Conservation (phyloP, 352 stramenopile genomes). For the Phytophthora sansomeana region DNA sequence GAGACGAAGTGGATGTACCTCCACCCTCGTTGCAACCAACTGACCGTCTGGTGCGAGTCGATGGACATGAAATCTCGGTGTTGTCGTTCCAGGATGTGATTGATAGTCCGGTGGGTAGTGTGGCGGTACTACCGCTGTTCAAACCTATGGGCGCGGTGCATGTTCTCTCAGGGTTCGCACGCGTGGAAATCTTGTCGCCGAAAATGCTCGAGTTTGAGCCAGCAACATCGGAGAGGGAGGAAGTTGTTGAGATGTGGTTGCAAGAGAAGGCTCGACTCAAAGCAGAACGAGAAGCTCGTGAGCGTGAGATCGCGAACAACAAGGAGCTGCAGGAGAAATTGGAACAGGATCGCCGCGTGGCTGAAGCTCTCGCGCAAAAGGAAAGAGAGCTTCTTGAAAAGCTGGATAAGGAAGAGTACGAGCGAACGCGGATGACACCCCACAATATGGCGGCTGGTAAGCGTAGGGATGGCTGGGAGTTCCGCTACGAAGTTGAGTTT, state of each 20-base stretch:
- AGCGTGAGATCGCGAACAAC: constrained; percentile 45
- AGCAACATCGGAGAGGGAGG: constrained; percentile 37
- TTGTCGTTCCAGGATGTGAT: constrained; percentile 58
- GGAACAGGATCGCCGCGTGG: constrained; percentile 42
- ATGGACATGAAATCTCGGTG: constrained; percentile 53
- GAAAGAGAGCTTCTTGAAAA: constrained; percentile 42
- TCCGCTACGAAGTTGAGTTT: constrained; percentile 76
- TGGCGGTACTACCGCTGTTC: constrained; percentile 62
- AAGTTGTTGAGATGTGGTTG: constrained; percentile 47
- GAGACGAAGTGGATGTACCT: constrained; percentile 18
- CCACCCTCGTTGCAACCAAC: constrained; percentile 39
- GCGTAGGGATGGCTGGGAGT: constrained; percentile 56
- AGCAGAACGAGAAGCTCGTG: constrained; percentile 40
- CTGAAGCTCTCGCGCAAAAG: constrained; percentile 43
- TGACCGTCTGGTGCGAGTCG: constrained; percentile 58
- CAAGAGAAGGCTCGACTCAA: constrained; percentile 35
- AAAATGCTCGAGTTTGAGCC: constrained; percentile 61
- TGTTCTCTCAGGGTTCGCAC: constrained; percentile 67
- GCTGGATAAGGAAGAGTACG: constrained; percentile 52
- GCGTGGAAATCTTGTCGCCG: constrained; percentile 65
- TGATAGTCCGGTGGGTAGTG: constrained; percentile 44
- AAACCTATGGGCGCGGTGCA: constrained; percentile 35
- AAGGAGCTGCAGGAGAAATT: constrained; percentile 41
- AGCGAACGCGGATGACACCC: constrained; percentile 64
- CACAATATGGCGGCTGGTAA: constrained; percentile 50